phyloP scores from a whole-genome alignment of 768 basidiomycete species.

The Tylopilus plumbeoviolaceoides region DNA sequence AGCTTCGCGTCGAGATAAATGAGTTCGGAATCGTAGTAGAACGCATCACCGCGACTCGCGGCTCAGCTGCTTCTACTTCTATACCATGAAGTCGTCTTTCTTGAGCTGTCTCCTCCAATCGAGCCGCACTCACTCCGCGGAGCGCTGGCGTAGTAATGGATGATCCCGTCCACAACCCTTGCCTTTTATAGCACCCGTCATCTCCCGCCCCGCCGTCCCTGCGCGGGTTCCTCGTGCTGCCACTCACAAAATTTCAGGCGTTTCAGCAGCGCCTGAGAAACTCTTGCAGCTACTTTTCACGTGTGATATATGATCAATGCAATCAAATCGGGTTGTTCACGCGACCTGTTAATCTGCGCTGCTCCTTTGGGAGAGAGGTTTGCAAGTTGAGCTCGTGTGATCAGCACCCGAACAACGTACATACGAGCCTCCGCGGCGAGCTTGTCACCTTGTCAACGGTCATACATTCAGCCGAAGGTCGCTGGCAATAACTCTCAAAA shows the following conservation, averaged over 20 bases:
- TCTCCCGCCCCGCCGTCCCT: slow-evolving; percentile 20
- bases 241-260: background rate
- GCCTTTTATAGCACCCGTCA: slow-evolving; percentile 15
- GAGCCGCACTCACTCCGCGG: slow-evolving; percentile 13
- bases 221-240: slow-evolving; percentile 19
- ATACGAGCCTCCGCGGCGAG: background rate
- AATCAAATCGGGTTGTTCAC: background rate
- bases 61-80: slow-evolving; percentile 5
- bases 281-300: background rate
- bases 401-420: background rate
- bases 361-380: background rate
- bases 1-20: slow-evolving; percentile 13
- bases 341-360: background rate
- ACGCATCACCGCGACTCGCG: background rate
- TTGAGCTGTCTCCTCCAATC: too few relatives aligned
- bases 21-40: background rate
- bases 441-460: slow-evolving; percentile 5
- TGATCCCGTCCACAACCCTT: slow-evolving; percentile 8
- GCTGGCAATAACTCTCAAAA: background rate
- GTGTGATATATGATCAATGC: background rate
- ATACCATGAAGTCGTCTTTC: background rate
- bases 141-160: slow-evolving; percentile 7
- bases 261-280: slow-evolving; percentile 12
- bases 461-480: slow-evolving; percentile 1
- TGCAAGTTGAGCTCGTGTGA: slow-evolving; percentile 7